Evolutionary conservation across 2,329 filamentous ascomycete genomes (phyloP).

Genomic region (Fusarium acutatum): DNA sequence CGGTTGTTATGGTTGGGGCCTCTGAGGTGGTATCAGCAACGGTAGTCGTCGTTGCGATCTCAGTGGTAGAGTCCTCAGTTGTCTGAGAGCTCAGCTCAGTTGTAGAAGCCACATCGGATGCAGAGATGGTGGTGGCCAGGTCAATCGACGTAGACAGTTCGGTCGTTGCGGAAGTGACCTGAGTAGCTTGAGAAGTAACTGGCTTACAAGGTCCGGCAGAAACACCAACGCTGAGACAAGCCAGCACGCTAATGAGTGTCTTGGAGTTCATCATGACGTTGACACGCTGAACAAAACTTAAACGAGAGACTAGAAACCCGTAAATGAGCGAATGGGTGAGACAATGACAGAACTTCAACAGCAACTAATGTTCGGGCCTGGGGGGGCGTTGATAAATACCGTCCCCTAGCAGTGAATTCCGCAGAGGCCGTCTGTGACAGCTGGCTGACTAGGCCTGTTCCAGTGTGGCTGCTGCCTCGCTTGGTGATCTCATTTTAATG

Average conservation of each 20-base stretch:
- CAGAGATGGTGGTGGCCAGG: neutral
- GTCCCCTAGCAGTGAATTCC: neutral
- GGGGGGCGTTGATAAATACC: neutral
- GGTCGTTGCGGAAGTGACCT: neutral
- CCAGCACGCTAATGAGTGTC: neutral
- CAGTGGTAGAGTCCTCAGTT: neutral
- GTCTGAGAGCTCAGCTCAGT: neutral
- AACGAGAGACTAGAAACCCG: neutral
- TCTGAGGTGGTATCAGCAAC: neutral
- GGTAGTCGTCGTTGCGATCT: neutral
- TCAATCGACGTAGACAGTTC: neutral
- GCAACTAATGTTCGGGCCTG: too few relatives aligned
- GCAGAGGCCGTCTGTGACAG: neutral
- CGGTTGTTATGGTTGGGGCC: neutral
- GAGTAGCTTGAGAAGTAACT: neutral
- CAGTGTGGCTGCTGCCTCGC: accelerated
- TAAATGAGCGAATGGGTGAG: neutral
- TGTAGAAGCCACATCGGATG: neutral
- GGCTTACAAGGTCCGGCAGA: constrained; percentile 8
- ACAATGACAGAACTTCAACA: neutral
- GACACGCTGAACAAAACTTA: accelerated
- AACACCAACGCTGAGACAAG: neutral
- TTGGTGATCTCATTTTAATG: neutral
- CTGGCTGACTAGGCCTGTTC: neutral
- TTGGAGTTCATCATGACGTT: neutral